Percentiles rank a stretch among this genome's conserved stretches.
These are phyloP conservation scores for Phlebopus sp. DNA, from an alignment of 1,284 basidiomycete species.

Conservation along the genomic window DNA sequence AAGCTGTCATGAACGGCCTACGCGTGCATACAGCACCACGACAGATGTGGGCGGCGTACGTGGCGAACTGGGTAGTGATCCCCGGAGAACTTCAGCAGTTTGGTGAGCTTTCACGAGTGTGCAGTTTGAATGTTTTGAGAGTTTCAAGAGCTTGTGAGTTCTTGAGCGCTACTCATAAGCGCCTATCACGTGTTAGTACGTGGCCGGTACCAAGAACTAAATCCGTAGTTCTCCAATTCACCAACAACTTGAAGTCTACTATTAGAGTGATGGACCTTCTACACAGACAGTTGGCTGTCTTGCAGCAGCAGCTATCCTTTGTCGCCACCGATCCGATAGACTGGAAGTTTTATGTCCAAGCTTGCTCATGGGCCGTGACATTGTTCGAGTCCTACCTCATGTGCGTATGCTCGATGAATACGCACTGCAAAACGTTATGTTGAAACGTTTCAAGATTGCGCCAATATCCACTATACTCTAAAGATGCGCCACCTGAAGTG, in stretches of 20 bases:
- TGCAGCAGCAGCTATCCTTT: slow-evolving; percentile 58
- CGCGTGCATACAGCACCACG: too few relatives aligned
- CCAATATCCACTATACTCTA: slow-evolving; percentile 83
- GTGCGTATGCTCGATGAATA: slow-evolving; percentile 40
- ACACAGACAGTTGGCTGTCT: slow-evolving; percentile 48
- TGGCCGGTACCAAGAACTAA: too few relatives aligned
- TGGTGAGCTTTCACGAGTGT: too few relatives aligned
- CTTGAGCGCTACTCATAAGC: too few relatives aligned
- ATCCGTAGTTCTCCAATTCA: neutral
- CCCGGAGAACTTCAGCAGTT: too few relatives aligned
- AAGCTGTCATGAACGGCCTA: too few relatives aligned
- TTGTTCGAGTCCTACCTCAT: slow-evolving; percentile 82
- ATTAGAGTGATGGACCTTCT: slow-evolving; percentile 54
- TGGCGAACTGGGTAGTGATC: too few relatives aligned
- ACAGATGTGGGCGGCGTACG: too few relatives aligned
- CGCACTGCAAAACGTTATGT: neutral
- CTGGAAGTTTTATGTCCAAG: slow-evolving; percentile 72
- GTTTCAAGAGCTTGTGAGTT: too few relatives aligned
- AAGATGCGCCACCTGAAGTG: slow-evolving; percentile 72
- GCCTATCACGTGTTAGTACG: too few relatives aligned
- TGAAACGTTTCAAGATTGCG: slow-evolving; percentile 50
- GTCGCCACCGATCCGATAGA: slow-evolving; percentile 58
- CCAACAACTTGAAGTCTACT: neutral
- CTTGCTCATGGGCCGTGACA: slow-evolving; percentile 76
- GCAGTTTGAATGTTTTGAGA: too few relatives aligned